Evolutionary conservation across 208 protist species (phyloP).

Genomic region (Leptomonas pyrrhocoris): DNA sequence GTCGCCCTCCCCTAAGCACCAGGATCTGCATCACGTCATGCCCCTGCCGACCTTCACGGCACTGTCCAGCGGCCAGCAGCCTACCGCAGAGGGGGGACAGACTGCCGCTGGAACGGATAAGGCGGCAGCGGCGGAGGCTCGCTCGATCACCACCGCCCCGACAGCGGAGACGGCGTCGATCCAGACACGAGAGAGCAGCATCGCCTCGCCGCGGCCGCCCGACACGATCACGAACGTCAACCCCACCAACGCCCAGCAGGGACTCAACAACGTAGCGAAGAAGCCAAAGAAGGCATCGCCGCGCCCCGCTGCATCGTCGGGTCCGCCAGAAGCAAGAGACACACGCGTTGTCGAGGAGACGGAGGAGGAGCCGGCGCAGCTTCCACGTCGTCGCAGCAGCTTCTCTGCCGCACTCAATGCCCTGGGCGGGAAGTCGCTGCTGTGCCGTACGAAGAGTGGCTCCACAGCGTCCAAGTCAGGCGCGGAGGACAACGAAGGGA

Average conservation of each 20-base stretch:
- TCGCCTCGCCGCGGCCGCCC: background rate
- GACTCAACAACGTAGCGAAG: background rate
- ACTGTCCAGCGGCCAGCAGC: background rate
- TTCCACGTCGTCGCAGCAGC: conserved; percentile 8
- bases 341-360: too few relatives aligned
- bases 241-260: background rate
- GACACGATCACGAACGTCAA: background rate
- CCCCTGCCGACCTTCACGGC: conserved; percentile 12
- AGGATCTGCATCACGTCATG: conserved; percentile 8
- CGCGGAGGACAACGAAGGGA: background rate
- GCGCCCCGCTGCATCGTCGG: too few relatives aligned
- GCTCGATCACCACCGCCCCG: background rate
- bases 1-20: background rate
- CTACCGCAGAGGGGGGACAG: background rate
- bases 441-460: conserved; percentile 5
- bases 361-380: background rate
- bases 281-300: too few relatives aligned
- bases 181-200: background rate
- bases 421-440: conserved; percentile 1
- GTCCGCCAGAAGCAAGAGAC: too few relatives aligned
- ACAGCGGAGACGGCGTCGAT: background rate
- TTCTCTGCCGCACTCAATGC: background rate
- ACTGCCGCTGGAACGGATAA: background rate
- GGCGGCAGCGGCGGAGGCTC: background rate
- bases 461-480: conserved; percentile 17